These are phyloP conservation scores for Eucalyptus polyanthemos DNA, from an alignment of 345 rosid species.

Conservation along the genomic window DNA sequence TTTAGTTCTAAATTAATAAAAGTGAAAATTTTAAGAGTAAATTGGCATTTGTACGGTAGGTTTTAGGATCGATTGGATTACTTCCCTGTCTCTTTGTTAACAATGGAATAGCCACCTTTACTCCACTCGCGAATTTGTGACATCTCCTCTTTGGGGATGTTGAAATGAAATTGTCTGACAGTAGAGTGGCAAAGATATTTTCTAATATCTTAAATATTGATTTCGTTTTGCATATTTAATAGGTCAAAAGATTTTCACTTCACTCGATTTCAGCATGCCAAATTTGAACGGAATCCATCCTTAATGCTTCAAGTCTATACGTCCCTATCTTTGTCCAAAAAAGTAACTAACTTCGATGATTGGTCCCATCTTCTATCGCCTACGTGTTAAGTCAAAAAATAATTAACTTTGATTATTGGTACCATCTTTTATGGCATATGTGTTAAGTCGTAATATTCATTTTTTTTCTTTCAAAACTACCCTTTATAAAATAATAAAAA, in stretches of 20 bases:
- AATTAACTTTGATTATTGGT: neutral
- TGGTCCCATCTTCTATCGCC: neutral
- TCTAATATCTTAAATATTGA: neutral
- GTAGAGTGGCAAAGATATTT: neutral
- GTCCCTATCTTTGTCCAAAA: neutral
- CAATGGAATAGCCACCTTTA: neutral
- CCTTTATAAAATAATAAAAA: neutral
- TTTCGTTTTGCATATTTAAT: neutral
- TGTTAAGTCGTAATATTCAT: neutral
- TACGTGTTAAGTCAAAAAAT: neutral
- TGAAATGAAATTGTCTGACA: neutral
- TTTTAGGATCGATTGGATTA: neutral
- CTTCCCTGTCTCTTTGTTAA: neutral
- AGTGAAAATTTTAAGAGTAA: neutral
- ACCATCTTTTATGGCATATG: neutral
- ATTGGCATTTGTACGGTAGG: neutral
- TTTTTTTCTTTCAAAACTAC: neutral
- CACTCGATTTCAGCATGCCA: neutral
- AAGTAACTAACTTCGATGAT: neutral
- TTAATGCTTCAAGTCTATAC: neutral
- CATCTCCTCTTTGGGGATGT: neutral
- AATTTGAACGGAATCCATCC: neutral
- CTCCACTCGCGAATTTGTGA: neutral
- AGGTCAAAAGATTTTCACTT: neutral
- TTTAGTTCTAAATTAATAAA: neutral